Conservation (phyloP, 345 rosid species). For the Combretum micranthum region DNA sequence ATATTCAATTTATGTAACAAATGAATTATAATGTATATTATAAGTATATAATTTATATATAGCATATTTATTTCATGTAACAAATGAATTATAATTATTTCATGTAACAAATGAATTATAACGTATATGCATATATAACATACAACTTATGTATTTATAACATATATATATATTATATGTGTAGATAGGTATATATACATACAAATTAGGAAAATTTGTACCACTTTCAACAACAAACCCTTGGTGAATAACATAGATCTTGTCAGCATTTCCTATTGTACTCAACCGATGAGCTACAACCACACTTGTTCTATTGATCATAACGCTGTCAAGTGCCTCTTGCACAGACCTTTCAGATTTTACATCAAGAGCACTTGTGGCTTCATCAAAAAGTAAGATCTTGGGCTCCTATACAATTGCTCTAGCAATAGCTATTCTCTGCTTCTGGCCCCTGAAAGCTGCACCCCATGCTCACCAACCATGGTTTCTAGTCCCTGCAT, state of each 20-base stretch:
- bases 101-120: too few species aligned
- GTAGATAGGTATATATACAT: too few species aligned
- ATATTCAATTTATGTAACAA: too few species aligned
- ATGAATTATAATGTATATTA: too few species aligned
- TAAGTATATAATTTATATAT: too few species aligned
- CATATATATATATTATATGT: too few species aligned
- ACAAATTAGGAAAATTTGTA: constrained; percentile 4
- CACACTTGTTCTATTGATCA: constrained; percentile 56
- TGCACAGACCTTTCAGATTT: constrained; percentile 59
- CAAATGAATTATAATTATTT: too few species aligned
- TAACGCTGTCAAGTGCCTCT: constrained; percentile 54
- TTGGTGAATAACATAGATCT: constrained; percentile 48
- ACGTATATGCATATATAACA: too few species aligned
- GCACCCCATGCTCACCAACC: constrained; percentile 82
- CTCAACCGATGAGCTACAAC: constrained; percentile 58
- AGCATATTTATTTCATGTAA: too few species aligned
- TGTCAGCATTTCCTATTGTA: constrained; percentile 45
- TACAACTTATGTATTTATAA: too few species aligned
- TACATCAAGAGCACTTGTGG: constrained; percentile 67
- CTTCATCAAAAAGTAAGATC: constrained; percentile 70
- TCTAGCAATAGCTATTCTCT: constrained; percentile 66
- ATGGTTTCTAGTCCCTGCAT: constrained; percentile 54
- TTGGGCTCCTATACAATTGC: constrained; percentile 63
- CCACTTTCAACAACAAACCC: constrained; percentile 64
- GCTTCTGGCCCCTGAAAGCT: constrained; percentile 84